Percentiles rank a stretch among this genome's conserved stretches.
phyloP scores from a whole-genome alignment of 345 rosid genomes.

The Acer saccharum region DNA sequence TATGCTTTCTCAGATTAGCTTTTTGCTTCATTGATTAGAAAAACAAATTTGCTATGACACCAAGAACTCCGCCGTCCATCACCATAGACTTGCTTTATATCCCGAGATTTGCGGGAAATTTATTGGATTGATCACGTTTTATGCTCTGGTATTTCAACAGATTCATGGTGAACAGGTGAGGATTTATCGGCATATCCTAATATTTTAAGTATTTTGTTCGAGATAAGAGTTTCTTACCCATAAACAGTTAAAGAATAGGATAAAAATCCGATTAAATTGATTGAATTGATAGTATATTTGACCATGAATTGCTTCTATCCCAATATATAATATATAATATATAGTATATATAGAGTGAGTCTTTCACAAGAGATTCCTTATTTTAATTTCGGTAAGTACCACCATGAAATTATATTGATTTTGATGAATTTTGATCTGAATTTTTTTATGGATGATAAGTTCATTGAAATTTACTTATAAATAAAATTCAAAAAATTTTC shows the following conservation, averaged over 20 bases:
- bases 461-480: too few species aligned
- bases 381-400: too few species aligned
- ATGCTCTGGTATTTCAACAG: not conserved
- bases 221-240: not conserved
- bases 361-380: too few species aligned
- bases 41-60: not conserved
- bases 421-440: too few species aligned
- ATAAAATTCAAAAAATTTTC: too few species aligned
- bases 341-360: too few species aligned
- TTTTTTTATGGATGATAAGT: too few species aligned
- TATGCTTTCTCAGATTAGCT: not conserved
- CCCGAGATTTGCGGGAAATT: conserved; percentile 29
- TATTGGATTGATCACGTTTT: conserved; percentile 8
- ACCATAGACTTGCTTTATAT: conserved; percentile 24
- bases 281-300: not conserved
- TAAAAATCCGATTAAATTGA: not conserved
- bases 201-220: not conserved
- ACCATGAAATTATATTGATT: too few species aligned
- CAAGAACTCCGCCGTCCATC: conserved; percentile 8
- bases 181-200: not conserved
- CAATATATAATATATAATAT: too few species aligned
- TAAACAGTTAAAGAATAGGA: not conserved
- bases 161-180: not conserved
- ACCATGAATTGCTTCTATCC: not conserved
- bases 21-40: conserved; percentile 16